A percentile compares a stretch with the other conserved stretches of the same genome.
Evolutionary conservation across 139 green algal species (phyloP).

Genomic region (Tetradesmus lagerheimii): DNA sequence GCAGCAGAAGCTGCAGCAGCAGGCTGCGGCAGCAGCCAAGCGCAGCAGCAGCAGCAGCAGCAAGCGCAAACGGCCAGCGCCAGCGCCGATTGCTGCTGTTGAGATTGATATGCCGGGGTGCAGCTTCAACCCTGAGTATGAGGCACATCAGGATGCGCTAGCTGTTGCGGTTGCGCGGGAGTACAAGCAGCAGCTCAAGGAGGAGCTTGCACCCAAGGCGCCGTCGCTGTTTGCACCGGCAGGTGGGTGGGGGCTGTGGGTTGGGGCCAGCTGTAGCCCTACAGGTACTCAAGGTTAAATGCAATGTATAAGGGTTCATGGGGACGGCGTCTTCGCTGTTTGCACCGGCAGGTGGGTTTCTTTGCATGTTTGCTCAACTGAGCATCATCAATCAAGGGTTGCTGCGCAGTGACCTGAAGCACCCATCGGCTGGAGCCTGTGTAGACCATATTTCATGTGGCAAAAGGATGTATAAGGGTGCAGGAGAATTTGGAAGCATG

Average conservation of each 20-base stretch:
- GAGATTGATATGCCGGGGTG: slow-evolving; percentile 83
- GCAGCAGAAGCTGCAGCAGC: slow-evolving; percentile 27
- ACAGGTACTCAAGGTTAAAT: no score
- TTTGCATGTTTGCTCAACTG: not conserved
- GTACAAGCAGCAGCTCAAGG: slow-evolving; percentile 66
- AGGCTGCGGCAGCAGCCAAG: not conserved
- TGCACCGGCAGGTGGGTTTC: not conserved
- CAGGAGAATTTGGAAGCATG: no score
- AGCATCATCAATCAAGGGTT: no score
- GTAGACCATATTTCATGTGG: no score
- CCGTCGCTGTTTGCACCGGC: not conserved
- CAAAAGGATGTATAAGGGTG: no score
- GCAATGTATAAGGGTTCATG: no score
- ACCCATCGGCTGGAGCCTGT: no score
- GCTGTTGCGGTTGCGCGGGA: slow-evolving; percentile 83
- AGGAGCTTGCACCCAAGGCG: slow-evolving; percentile 35
- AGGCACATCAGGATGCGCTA: slow-evolving; percentile 86
- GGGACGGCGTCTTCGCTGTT: not conserved
- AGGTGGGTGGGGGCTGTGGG: not conserved
- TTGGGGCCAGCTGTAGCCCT: no score
- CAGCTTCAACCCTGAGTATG: slow-evolving; percentile 86
- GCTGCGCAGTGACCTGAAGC: no score
- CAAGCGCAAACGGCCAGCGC: slow-evolving; percentile 13
- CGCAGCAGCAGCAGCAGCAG: slow-evolving; percentile 15
- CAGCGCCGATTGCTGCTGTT: slow-evolving; percentile 56